These are phyloP conservation scores for Leccinum ochraceum DNA, from an alignment of 768 basidiomycete genomes.

Conservation along the genomic window DNA sequence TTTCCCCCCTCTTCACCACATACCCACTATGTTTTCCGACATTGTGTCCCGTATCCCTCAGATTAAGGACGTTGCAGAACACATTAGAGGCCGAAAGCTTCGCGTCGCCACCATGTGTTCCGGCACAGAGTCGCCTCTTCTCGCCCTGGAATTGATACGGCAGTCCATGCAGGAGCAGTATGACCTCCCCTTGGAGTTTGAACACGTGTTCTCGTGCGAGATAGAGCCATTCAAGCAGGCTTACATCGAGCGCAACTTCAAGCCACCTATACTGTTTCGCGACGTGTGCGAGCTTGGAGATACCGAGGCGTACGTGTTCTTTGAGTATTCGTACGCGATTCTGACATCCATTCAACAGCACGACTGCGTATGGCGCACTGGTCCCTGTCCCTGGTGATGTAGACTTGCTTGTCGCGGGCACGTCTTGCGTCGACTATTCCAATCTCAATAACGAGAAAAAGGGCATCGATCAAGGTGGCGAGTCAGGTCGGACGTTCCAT, in stretches of 20 bases:
- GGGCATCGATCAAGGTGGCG: conserved; percentile 84
- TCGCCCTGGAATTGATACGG: conserved; percentile 84
- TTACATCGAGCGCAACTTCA: conserved; percentile 95
- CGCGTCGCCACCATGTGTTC: conserved; percentile 98
- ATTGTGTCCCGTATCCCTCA: conserved; percentile 65
- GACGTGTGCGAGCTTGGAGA: conserved; percentile 91
- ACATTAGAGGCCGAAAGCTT: conserved; percentile 75
- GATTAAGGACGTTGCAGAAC: conserved; percentile 66
- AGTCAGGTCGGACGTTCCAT: conserved; percentile 90
- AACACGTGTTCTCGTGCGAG: no score
- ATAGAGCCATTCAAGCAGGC: no score
- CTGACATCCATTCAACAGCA: conserved; percentile 44
- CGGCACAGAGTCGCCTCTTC: conserved; percentile 92
- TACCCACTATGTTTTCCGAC: conserved; percentile 75
- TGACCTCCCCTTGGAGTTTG: conserved; percentile 63
- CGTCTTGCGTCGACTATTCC: conserved; percentile 97
- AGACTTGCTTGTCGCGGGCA: conserved; percentile 90
- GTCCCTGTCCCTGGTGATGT: conserved; percentile 88
- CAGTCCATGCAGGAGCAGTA: conserved; percentile 72
- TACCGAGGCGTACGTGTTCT: conserved; percentile 63
- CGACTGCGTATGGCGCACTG: conserved; percentile 89
- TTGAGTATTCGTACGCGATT: neutral
- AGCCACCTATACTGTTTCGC: conserved; percentile 88
- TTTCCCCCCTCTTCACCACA: conserved; percentile 75
- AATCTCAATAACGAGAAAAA: conserved; percentile 92